phyloP scores from a whole-genome alignment of 805 yeast genomes.

The Kluyveromyces siamensis region DNA sequence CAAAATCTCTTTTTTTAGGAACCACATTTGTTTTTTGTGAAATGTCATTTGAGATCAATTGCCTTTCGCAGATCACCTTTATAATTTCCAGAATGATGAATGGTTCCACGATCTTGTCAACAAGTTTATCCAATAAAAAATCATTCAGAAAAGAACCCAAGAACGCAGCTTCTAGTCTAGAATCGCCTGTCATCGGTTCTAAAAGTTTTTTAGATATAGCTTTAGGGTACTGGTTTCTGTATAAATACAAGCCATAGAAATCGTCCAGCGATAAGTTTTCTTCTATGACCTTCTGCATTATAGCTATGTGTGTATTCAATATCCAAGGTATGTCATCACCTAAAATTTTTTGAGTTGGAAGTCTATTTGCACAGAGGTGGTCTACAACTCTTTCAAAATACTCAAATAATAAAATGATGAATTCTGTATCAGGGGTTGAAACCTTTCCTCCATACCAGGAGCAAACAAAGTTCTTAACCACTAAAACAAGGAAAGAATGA shows the following conservation, averaged over 20 bases:
- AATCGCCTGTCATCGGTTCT: constrained; percentile 7
- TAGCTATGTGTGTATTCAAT: constrained; percentile 13
- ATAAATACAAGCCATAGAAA: constrained; percentile 9
- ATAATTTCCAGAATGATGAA: constrained; percentile 16
- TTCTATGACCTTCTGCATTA: constrained; percentile 4
- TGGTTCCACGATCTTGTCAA: constrained; percentile 21
- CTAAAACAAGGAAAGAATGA: constrained; percentile 18
- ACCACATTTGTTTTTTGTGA: neutral
- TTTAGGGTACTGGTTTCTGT: constrained; percentile 13
- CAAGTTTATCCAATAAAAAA: constrained; percentile 16
- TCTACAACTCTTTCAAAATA: constrained; percentile 8
- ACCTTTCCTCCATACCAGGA: constrained; percentile 28
- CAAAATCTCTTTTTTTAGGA: neutral
- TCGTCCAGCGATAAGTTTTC: constrained; percentile 3
- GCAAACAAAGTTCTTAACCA: constrained; percentile 18
- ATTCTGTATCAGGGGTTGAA: constrained; percentile 17
- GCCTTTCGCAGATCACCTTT: neutral
- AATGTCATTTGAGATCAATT: neutral
- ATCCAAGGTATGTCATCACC: constrained; percentile 22
- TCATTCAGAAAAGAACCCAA: constrained; percentile 16
- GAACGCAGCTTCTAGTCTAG: constrained; percentile 18
- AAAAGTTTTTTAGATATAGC: constrained; percentile 9
- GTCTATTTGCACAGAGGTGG: constrained; percentile 2
- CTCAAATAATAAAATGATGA: constrained; percentile 12
- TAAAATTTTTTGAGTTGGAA: constrained; percentile 11